These are phyloP conservation scores for Stagonosporopsis rhizophila DNA, from an alignment of 2,329 filamentous ascomycete genomes.

Conservation along the genomic window DNA sequence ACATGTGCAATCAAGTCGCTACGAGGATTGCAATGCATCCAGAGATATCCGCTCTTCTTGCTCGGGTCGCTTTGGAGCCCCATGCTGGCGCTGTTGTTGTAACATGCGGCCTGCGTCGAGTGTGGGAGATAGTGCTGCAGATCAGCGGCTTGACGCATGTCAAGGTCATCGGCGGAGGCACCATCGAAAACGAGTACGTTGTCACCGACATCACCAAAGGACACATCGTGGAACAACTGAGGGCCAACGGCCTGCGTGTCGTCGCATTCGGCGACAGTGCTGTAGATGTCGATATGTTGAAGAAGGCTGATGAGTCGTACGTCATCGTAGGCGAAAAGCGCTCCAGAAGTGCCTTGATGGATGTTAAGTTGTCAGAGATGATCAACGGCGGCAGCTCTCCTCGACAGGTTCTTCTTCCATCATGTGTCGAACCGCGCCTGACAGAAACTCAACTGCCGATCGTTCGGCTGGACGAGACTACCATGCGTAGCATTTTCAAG, in stretches of 20 bases:
- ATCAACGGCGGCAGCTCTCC: constrained; percentile 49
- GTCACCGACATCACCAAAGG: constrained; percentile 62
- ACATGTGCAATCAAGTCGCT: constrained; percentile 56
- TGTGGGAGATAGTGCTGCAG: constrained; percentile 65
- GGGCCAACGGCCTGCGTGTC: constrained; percentile 50
- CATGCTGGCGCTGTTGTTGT: constrained; percentile 60
- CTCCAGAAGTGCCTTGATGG: not conserved
- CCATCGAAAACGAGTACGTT: constrained; percentile 57
- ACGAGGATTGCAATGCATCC: constrained; percentile 52
- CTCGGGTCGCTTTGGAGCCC: constrained; percentile 30
- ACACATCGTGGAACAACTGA: constrained; percentile 54
- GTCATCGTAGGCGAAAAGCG: constrained; percentile 60
- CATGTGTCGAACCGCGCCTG: constrained; percentile 51
- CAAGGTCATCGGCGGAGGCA: constrained; percentile 61
- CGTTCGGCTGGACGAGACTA: not conserved
- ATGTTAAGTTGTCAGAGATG: not conserved
- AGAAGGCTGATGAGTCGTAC: constrained; percentile 60
- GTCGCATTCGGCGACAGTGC: constrained; percentile 68
- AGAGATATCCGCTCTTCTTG: constrained; percentile 58
- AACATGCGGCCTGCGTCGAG: constrained; percentile 60
- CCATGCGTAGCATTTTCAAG: constrained; percentile 28
- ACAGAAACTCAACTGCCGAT: constrained; percentile 53
- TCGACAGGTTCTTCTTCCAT: constrained; percentile 58
- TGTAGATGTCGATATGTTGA: constrained; percentile 65
- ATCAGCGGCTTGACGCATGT: constrained; percentile 54